Base-by-base conservation (phyloP, 1,284 basidiomycete species). In the Meripilus lineatus region DNA sequence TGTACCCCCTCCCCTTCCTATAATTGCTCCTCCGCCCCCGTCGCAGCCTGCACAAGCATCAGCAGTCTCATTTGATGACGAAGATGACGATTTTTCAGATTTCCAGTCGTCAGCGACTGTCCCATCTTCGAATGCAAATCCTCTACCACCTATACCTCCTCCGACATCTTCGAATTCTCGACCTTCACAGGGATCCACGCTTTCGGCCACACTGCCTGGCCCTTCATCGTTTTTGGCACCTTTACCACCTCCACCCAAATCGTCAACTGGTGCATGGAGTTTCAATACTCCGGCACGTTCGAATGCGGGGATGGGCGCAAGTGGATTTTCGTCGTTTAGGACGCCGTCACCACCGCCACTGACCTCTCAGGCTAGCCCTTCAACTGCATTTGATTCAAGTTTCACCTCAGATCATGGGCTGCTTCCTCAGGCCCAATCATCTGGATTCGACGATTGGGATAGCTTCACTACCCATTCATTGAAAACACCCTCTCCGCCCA, bases 401-500 rank as follows among this genome's bases (percentile, higher is more conserved):
- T 30, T 30, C 28, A 32, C 40, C 8, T 30, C 40, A 21, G 33
- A 41, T 5, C 40, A 32, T 13, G 40, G 40, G 25, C 50, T 62
- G 8, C 49, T 55, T 0, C 52, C 55, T 18, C 47, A 51, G 32
- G 17, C 20, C 14, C 28, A 38, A 14, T 41, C 44, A 3, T 32
- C 41, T 15, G 53, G 52, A 2, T 57, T 58, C 38, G 52, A 51
- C 40, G 51, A 52, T 22, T 41, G 42, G 24, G 46, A 42, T 23
- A 24, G 23, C 22, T 32, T 38, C 26, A 43, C 49, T 50, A 4
- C 43, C 53, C 3, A 45, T 48, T n/a, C n/a, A 1, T 51, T 59
- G 8, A 50, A 48, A 10, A 58, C 59, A 1, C 59, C 59, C 1
- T 57, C 59, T 1, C 61, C 61, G 17, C 61, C 59, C 1, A 56